Conservation (phyloP, 352 stramenopile species). For the Phytophthora lateralis region DNA sequence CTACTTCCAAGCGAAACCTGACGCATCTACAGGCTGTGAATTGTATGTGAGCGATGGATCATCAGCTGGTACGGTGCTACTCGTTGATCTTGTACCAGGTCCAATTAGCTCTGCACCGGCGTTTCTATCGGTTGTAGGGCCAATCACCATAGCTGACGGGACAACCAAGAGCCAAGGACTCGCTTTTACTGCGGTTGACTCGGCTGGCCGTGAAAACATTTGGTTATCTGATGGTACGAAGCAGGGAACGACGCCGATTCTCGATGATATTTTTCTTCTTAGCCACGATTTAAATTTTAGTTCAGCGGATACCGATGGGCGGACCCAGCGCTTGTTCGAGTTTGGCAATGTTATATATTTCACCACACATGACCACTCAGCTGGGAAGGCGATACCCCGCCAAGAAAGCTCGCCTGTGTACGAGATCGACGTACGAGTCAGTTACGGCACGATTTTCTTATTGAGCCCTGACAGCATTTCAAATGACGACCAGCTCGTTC, state of each 20-base stretch:
- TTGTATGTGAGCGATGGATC: background rate
- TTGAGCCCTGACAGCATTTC: background rate
- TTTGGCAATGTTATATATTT: background rate
- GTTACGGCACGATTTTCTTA: conserved; percentile 18
- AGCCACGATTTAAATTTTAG: background rate
- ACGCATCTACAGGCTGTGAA: background rate
- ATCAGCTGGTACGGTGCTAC: background rate
- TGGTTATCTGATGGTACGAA: background rate
- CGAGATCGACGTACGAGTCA: conserved; percentile 29
- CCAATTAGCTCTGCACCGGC: background rate
- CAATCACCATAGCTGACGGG: background rate
- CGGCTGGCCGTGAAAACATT: background rate
- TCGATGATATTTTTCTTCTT: background rate
- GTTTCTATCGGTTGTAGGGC: background rate
- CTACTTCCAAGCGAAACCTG: background rate
- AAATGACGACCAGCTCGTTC: background rate
- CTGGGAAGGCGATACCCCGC: background rate
- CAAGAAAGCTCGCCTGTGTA: conserved; percentile 10
- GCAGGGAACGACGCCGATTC: background rate
- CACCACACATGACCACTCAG: background rate
- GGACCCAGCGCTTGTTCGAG: background rate
- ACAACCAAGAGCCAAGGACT: background rate
- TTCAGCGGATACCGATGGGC: background rate
- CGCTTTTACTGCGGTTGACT: background rate
- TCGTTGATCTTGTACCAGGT: background rate